These are phyloP conservation scores for Debaryomyces nepalensis DNA, from an alignment of 1,139 yeast species.

Conservation along the genomic window DNA sequence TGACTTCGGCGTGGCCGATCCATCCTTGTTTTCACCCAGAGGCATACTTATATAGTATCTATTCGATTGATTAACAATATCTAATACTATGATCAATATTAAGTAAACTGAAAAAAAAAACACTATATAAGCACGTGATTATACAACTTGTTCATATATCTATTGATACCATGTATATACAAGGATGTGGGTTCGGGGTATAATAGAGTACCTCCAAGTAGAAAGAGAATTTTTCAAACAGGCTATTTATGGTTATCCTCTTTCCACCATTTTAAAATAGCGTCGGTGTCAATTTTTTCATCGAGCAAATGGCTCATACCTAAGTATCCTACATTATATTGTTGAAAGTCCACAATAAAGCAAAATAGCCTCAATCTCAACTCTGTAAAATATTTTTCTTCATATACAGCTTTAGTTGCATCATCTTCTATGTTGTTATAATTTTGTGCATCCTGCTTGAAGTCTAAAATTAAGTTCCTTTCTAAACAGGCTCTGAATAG, in stretches of 20 bases:
- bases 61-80: conserved; percentile 5
- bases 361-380: conserved; percentile 34
- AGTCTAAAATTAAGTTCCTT: conserved; percentile 47
- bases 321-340: conserved; percentile 43
- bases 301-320: conserved; percentile 23
- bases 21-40: conserved; percentile 12
- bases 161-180: background rate
- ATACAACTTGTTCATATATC: background rate
- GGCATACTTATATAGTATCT: conserved; percentile 10
- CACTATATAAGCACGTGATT: conserved; percentile 1
- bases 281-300: conserved; percentile 12
- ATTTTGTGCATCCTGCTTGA: conserved; percentile 24
- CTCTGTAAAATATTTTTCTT: conserved; percentile 22
- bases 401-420: conserved; percentile 17
- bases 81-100: background rate
- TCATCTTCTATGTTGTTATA: conserved; percentile 21
- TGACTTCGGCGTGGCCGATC: conserved; percentile 16
- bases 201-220: background rate
- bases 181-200: background rate
- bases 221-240: background rate
- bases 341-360: conserved; percentile 40
- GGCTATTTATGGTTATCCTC: conserved; percentile 12
- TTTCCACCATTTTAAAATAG: conserved; percentile 14
- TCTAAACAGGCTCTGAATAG: conserved; percentile 52
- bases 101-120: background rate